phyloP scores from a whole-genome alignment of 345 rosid species.

The Ailanthus altissimus region DNA sequence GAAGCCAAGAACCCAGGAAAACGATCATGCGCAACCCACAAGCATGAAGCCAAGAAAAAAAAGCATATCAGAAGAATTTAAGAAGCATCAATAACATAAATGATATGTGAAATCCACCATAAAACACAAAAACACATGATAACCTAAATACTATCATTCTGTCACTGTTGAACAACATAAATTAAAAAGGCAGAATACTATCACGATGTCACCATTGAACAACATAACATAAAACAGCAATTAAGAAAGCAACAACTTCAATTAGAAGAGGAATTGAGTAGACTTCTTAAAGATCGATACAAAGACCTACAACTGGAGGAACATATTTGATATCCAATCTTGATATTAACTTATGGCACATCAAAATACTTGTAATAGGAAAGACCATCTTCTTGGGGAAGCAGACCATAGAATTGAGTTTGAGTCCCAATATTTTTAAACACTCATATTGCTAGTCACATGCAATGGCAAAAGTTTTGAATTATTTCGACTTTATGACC shows the following conservation, averaged over 20 bases:
- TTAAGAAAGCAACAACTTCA: background rate
- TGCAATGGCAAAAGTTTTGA: background rate
- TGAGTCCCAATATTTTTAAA: background rate
- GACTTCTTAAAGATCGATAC: background rate
- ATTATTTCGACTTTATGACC: background rate
- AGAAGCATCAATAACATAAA: conserved; percentile 4
- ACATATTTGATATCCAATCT: background rate
- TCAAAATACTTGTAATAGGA: background rate
- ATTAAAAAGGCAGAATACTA: too few species aligned
- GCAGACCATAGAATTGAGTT: background rate
- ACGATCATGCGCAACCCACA: conserved; percentile 28
- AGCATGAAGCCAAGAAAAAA: conserved; percentile 39
- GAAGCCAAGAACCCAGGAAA: conserved; percentile 20
- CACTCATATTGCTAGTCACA: background rate
- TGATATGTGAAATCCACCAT: background rate
- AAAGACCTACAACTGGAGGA: background rate
- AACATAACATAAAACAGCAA: background rate
- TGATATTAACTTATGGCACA: background rate
- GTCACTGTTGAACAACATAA: background rate
- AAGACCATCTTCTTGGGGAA: background rate
- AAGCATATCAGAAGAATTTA: conserved; percentile 29
- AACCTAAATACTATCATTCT: background rate
- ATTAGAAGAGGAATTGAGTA: background rate
- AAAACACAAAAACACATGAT: background rate
- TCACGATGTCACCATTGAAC: background rate